Conservation (phyloP, 2,329 filamentous ascomycete genomes). For the Diplocarpon mali region DNA sequence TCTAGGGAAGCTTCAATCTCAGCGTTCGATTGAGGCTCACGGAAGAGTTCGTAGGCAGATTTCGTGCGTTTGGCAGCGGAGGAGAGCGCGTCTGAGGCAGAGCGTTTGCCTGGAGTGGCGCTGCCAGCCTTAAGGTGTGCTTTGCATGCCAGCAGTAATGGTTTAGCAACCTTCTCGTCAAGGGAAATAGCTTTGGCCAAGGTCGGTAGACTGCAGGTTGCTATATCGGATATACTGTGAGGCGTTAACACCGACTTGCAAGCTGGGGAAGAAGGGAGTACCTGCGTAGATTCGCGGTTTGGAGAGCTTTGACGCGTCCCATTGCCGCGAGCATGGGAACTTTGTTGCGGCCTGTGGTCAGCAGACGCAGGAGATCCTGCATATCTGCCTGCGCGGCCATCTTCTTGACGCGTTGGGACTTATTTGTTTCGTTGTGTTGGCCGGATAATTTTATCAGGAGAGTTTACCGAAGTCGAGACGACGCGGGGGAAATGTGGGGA, state of each 20-base stretch:
- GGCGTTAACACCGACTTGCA: conserved; percentile 7
- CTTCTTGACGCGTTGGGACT: background rate
- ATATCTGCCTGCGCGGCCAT: conserved; percentile 47
- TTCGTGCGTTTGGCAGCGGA: conserved; percentile 17
- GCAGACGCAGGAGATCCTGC: conserved; percentile 48
- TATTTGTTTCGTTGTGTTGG: background rate
- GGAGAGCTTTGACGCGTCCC: conserved; percentile 45
- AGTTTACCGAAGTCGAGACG: background rate
- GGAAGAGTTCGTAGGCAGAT: conserved; percentile 22
- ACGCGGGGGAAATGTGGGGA: too few species aligned
- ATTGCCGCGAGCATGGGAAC: conserved; percentile 49
- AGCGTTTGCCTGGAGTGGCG: conserved; percentile 14
- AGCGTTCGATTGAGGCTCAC: conserved; percentile 32
- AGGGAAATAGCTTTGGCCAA: conserved; percentile 15
- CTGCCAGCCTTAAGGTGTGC: conserved; percentile 12
- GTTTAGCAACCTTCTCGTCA: conserved; percentile 26
- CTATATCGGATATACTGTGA: conserved; percentile 23
- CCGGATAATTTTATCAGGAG: background rate
- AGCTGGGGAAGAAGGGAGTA: conserved; percentile 25
- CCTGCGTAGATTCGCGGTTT: conserved; percentile 44
- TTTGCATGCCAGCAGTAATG: conserved; percentile 25
- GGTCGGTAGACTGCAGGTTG: conserved; percentile 16
- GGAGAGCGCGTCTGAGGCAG: conserved; percentile 9
- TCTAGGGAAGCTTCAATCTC: conserved; percentile 52
- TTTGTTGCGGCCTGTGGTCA: conserved; percentile 42